Base-by-base conservation (phyloP, 1,139 yeast genomes). In the Diutina ranongensis region DNA sequence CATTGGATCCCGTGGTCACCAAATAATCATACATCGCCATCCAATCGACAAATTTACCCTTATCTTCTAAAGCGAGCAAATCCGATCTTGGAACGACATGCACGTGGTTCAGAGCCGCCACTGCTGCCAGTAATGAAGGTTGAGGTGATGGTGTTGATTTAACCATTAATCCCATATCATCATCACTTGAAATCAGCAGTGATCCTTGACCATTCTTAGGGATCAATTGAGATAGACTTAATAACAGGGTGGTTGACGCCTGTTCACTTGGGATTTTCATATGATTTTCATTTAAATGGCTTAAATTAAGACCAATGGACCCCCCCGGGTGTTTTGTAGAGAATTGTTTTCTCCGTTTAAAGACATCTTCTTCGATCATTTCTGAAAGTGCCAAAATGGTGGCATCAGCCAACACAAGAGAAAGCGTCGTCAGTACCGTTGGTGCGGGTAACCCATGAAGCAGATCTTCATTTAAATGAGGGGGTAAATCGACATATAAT, bases 361-460 rank as follows among this genome's bases (percentile, higher is more conserved):
- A 59, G 35, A 68, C 63, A 55, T 83, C 87, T 5, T 65, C 66
- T 49, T 80, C 80, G 45, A 81, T 71, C 59, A 80, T 60, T 56
- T 86, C 94, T 45, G 82, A 74, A 28, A 87, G 63, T 0, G 94
- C 83, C 46, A 87, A 72, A 32, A 84, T 75, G 19, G 83, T 75
- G 0, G 94, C 85, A 57, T 87, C 96, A 4, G 94, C 85, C 42
- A 87, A 66, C 0, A 85, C 79, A 46, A 87, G 63, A 50, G 88
- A 76, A 33, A 88, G 67, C 0, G 95, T 83, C 2, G 95, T 83
- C 7, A 94, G 78, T 4, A 87, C 77, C 0, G 96, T 86, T 1
- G 97, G 97, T 0, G 96, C 95, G 7, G 89, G 84, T 15, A 87
- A 60, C 0, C 95, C 96, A 56, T 83, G 86, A n/a, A 83, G 66